Evolutionary conservation across 257 asterid genomes (phyloP).

Genomic region (Nicotiana benthamiana): DNA sequence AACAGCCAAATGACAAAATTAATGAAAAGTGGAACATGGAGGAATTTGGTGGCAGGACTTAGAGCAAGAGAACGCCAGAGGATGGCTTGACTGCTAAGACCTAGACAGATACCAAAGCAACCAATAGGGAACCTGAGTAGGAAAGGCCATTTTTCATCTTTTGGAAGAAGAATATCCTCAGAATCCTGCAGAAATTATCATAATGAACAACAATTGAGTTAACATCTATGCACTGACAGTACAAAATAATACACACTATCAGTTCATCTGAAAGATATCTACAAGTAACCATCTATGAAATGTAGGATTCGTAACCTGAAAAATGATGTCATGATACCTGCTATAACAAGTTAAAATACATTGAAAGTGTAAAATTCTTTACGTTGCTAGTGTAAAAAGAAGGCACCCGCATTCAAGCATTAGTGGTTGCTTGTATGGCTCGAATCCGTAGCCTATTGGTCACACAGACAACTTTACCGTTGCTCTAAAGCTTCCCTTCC

Average conservation of each 20-base stretch:
- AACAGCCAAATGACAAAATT: slow-evolving; percentile 70
- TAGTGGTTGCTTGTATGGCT: no score
- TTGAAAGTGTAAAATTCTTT: no score
- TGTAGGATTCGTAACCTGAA: not conserved
- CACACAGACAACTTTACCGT: no score
- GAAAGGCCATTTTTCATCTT: slow-evolving; percentile 83
- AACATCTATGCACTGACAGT: not conserved
- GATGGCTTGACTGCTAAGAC: slow-evolving; percentile 89
- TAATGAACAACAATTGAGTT: not conserved
- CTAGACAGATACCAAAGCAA: slow-evolving; percentile 83
- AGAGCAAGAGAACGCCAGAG: slow-evolving; percentile 63
- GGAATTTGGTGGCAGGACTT: slow-evolving; percentile 63
- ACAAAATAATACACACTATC: not conserved
- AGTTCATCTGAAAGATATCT: not conserved
- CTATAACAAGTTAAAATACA: not conserved
- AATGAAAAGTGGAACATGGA: slow-evolving; percentile 54
- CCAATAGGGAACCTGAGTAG: slow-evolving; percentile 93
- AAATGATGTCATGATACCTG: not conserved
- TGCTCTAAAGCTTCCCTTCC: no score
- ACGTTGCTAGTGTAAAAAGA: not conserved
- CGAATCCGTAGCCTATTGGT: no score
- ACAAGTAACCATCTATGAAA: not conserved
- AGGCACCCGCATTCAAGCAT: no score
- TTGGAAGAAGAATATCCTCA: slow-evolving; percentile 83
- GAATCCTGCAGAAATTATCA: slow-evolving; percentile 42